phyloP scores from a whole-genome alignment of 495 filamentous ascomycete species.

The Articulospora tetracladia region DNA sequence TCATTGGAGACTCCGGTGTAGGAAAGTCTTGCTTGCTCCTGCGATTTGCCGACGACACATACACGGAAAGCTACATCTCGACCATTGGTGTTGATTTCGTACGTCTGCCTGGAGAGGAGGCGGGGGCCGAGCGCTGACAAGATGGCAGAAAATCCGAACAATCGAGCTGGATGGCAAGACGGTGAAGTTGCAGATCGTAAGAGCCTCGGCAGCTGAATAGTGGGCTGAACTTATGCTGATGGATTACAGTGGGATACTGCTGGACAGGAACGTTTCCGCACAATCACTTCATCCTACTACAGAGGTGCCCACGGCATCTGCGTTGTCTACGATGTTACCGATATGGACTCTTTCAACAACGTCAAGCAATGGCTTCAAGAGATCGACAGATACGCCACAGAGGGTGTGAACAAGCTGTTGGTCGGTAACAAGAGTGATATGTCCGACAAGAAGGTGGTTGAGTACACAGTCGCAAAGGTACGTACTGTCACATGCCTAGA shows the following conservation, averaged over 20 bases:
- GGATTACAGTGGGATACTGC: conserved; percentile 88
- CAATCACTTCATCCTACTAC: conserved; percentile 99
- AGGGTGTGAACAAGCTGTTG: conserved; percentile 98
- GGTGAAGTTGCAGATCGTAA: conserved; percentile 98
- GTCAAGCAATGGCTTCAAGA: conserved; percentile 99
- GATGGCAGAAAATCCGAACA: conserved; percentile 91
- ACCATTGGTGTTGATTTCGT: conserved; percentile 99
- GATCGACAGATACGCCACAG: conserved; percentile 97
- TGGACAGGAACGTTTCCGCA: conserved; percentile 98
- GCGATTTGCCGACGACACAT: conserved; percentile 98
- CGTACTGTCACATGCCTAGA: conserved; percentile 23
- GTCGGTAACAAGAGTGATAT: conserved; percentile 99
- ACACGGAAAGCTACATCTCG: conserved; percentile 99
- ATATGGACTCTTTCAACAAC: conserved; percentile 99
- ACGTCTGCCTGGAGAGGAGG: conserved; percentile 35
- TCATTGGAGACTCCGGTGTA: conserved; percentile 99
- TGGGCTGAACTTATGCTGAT: not conserved
- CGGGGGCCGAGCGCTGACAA: conserved; percentile 24
- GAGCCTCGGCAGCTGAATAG: conserved; percentile 25
- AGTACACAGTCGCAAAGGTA: conserved; percentile 99
- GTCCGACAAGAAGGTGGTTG: conserved; percentile 99
- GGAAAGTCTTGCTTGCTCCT: conserved; percentile 98
- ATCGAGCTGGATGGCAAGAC: conserved; percentile 99
- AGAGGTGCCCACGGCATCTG: conserved; percentile 97
- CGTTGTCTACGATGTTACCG: conserved; percentile 99